A percentile compares a stretch with the other conserved stretches of the same genome.
phyloP scores from a whole-genome alignment of 345 rosid species.

The Erucastrum elatum region DNA sequence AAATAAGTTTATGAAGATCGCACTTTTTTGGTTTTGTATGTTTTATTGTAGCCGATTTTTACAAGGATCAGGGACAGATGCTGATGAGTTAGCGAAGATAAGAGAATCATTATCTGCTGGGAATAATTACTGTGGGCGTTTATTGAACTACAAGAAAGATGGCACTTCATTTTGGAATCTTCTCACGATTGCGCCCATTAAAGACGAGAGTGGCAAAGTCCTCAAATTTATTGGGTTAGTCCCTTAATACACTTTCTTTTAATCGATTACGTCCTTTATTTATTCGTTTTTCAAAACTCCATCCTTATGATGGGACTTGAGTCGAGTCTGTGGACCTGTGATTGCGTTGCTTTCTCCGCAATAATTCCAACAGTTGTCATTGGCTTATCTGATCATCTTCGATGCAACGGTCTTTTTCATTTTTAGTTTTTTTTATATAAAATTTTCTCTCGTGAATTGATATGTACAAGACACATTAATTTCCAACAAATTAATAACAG shows the following conservation, averaged over 20 bases:
- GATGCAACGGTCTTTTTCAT: slow-evolving; percentile 5
- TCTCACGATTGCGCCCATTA: slow-evolving; percentile 89
- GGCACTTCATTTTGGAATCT: slow-evolving; percentile 96
- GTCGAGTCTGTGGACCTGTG: slow-evolving; percentile 29
- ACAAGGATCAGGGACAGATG: slow-evolving; percentile 92
- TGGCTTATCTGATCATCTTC: not conserved
- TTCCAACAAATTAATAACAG: not conserved
- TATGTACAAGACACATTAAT: not conserved
- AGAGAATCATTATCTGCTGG: slow-evolving; percentile 66
- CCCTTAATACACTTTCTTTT: not conserved
- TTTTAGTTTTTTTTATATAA: not conserved
- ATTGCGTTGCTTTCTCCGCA: slow-evolving; percentile 28
- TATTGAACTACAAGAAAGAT: slow-evolving; percentile 92
- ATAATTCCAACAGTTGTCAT: slow-evolving; percentile 17
- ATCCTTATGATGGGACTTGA: slow-evolving; percentile 33
- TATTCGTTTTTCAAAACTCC: slow-evolving; percentile 12
- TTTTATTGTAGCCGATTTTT: slow-evolving; percentile 67
- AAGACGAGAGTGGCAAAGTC: slow-evolving; percentile 78
- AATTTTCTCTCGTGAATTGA: not conserved
- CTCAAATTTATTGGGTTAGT: slow-evolving; percentile 95
- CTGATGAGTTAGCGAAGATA: slow-evolving; percentile 76
- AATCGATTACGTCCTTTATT: not conserved
- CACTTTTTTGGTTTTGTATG: not conserved
- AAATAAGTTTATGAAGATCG: not conserved
- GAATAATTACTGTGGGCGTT: slow-evolving; percentile 74